Conservation (phyloP, 352 stramenopile species). For the Pythium sp. region DNA sequence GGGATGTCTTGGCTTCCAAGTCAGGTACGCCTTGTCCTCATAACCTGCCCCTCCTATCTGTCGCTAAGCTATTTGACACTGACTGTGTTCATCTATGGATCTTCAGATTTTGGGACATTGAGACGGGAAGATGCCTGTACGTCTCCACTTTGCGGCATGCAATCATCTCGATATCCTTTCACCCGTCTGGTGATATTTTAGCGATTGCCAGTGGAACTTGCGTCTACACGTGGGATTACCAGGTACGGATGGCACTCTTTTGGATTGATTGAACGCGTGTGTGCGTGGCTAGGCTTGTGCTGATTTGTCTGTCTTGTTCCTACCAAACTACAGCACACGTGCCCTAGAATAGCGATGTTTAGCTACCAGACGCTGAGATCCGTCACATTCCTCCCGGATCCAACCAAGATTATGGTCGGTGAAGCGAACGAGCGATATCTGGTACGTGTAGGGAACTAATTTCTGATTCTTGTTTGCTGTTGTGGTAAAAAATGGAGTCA, state of each 20-base stretch:
- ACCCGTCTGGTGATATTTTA: slow-evolving; percentile 92
- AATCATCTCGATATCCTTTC: slow-evolving; percentile 97
- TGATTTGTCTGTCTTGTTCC: neutral
- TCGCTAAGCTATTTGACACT: neutral
- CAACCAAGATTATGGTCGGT: slow-evolving; percentile 92
- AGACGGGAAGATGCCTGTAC: slow-evolving; percentile 90
- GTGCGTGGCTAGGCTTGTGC: no score
- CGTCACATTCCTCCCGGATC: slow-evolving; percentile 91
- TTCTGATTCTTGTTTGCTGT: neutral
- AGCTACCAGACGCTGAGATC: slow-evolving; percentile 91
- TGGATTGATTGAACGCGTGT: slow-evolving; percentile 16
- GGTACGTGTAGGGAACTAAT: slow-evolving; percentile 29
- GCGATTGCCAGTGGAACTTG: slow-evolving; percentile 94
- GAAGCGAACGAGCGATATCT: slow-evolving; percentile 91
- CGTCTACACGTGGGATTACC: slow-evolving; percentile 96
- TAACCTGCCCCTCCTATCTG: neutral
- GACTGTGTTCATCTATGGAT: neutral
- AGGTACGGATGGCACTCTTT: slow-evolving; percentile 51
- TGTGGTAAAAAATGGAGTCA: neutral
- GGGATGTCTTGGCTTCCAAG: slow-evolving; percentile 96
- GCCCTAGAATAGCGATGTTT: slow-evolving; percentile 84
- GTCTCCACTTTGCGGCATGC: slow-evolving; percentile 91
- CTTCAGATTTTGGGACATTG: slow-evolving; percentile 84
- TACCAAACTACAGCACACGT: slow-evolving; percentile 51
- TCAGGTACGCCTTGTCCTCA: slow-evolving; percentile 45